Evolutionary conservation across 306 rosid species (phyloP), one percentile per base, ranked within the genome.

Genomic region (Senna siamea): DNA sequence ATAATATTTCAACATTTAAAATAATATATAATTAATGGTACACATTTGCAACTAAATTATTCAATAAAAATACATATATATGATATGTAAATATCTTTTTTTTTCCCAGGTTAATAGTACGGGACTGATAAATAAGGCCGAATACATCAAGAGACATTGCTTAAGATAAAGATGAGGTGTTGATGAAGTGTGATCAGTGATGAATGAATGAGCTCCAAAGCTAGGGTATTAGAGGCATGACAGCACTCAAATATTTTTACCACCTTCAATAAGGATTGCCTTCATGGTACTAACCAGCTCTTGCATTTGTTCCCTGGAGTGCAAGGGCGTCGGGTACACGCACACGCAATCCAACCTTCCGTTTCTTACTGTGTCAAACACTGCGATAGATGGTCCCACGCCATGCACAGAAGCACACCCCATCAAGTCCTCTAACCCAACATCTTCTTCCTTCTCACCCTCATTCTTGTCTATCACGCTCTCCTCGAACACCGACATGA

Each of bases 371-470:
- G 87, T 86, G 51, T 90, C 96, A 28, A 90, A 88, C 11, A 90
- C n/a, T 0, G 88, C 89, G 0, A 86, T 22, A 65, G 96, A 88
- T 2, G 96, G 93, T 0, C 96, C 93, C 12, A 90, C 72, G 0
- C 91, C 91, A 15, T 90, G 96, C 48, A 84, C 53, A 0, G 96
- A 90, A 35, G 91, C 90, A 69, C 96, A 88, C 2, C 93, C 91
- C 70, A 88, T 72, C 44, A 84, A 88, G 57, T 88, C 96, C 48
- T 88, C 76, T 1, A 90, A 38, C 4, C 91, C 91, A 4, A 88
- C 6, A 22, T 70, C 75, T 0, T 18, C 5, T 7, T 69, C 76
- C 57, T 40, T 32, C 60, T 72, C 38, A 2, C 43, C 53, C 2
- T 46, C 43, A 4, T 69, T 46, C 9, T 82, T 63, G 18, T 87